These are phyloP conservation scores for Globisporangium cederbergense DNA, from an alignment of 352 stramenopile genomes.

Conservation along the genomic window DNA sequence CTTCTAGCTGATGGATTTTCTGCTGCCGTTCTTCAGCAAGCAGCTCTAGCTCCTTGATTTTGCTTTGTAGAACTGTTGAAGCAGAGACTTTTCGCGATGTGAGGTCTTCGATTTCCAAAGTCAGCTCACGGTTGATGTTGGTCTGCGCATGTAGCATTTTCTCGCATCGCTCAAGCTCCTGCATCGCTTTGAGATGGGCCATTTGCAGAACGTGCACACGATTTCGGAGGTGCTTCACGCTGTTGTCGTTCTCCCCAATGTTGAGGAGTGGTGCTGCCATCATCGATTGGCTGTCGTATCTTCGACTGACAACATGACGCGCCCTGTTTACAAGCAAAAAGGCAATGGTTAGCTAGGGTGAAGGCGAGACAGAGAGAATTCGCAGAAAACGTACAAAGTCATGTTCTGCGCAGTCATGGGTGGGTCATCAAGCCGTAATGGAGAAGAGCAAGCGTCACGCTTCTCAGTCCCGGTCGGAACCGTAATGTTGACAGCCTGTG, in stretches of 20 bases:
- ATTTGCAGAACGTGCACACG: slow-evolving; percentile 88
- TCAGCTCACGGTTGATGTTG: slow-evolving; percentile 92
- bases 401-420: not conserved
- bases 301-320: slow-evolving; percentile 27
- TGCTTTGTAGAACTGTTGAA: slow-evolving; percentile 68
- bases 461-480: slow-evolving; percentile 31
- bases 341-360: not conserved
- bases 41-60: slow-evolving; percentile 84
- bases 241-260: slow-evolving; percentile 23
- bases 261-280: not conserved
- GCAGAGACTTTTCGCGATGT: slow-evolving; percentile 68
- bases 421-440: slow-evolving; percentile 32
- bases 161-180: slow-evolving; percentile 91
- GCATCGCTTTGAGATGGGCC: slow-evolving; percentile 85
- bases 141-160: slow-evolving; percentile 94
- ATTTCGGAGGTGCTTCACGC: slow-evolving; percentile 62
- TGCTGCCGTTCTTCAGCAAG: slow-evolving; percentile 80
- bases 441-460: slow-evolving; percentile 63
- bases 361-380: not conserved
- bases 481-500: not conserved
- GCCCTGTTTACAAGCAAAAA: slow-evolving; percentile 19
- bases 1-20: slow-evolving; percentile 80
- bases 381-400: not conserved
- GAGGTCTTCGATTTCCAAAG: slow-evolving; percentile 88
- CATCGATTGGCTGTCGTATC: slow-evolving; percentile 27